These are phyloP conservation scores for Boletus coccyginus DNA, from an alignment of 768 basidiomycete genomes.

Conservation along the genomic window DNA sequence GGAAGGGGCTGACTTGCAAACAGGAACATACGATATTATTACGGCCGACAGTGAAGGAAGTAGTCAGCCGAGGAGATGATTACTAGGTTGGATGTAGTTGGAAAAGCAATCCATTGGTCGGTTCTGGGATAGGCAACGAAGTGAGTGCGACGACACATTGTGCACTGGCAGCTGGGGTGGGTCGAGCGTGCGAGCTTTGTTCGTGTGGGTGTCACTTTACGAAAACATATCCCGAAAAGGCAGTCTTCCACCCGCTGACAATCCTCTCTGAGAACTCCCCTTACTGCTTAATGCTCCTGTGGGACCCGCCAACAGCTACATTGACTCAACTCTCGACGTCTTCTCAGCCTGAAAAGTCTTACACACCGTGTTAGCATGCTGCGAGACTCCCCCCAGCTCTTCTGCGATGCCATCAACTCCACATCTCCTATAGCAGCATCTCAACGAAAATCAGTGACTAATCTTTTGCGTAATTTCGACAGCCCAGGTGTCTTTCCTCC, in stretches of 20 bases:
- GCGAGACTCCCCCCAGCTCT: constrained; percentile 21
- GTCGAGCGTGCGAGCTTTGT: neutral
- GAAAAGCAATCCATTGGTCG: neutral
- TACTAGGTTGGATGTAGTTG: constrained; percentile 43
- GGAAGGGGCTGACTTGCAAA: constrained; percentile 7
- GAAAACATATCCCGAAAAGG: constrained; percentile 24
- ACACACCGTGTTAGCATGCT: constrained; percentile 17
- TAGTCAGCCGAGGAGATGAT: constrained; percentile 82
- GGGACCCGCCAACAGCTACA: neutral
- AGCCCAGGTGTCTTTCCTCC: constrained; percentile 69
- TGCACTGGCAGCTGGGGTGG: neutral
- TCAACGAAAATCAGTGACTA: constrained; percentile 17
- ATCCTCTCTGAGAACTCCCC: neutral
- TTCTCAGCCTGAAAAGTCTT: neutral
- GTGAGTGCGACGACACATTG: constrained; percentile 1
- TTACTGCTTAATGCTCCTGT: neutral
- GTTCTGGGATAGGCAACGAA: neutral
- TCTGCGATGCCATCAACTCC: constrained; percentile 11
- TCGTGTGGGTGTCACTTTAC: neutral
- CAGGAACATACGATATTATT: constrained; percentile 86
- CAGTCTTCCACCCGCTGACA: constrained; percentile 4
- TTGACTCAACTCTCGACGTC: neutral
- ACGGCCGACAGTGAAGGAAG: constrained; percentile 81
- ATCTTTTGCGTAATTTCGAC: constrained; percentile 51
- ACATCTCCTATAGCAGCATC: constrained; percentile 16